phyloP scores from a whole-genome alignment of 192 early-diverging fungal genomes.

The Coemansia brasiliensis region DNA sequence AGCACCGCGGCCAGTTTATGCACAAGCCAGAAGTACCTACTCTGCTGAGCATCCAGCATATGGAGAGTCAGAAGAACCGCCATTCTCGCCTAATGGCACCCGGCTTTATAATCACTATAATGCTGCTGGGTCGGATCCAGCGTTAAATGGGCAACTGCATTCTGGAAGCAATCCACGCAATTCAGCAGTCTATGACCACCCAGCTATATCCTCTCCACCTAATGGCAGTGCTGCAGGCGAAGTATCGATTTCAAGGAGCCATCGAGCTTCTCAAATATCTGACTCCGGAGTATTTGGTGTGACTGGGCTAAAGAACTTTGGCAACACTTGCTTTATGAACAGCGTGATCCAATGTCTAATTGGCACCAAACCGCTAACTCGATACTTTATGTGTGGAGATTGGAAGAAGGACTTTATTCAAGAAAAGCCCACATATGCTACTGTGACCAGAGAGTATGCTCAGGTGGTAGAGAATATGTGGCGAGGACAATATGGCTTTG shows the following conservation, averaged over 20 bases:
- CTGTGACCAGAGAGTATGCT: conserved; percentile 74
- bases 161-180: conserved; percentile 37
- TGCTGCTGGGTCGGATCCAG: conserved; percentile 46
- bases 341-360: conserved; percentile 77
- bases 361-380: conserved; percentile 66
- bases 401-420: conserved; percentile 44
- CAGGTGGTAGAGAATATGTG: conserved; percentile 82
- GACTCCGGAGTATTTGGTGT: conserved; percentile 61
- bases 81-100: conserved; percentile 13
- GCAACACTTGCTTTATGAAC: conserved; percentile 89
- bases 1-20: too few species aligned
- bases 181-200: conserved; percentile 23
- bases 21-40: too few species aligned
- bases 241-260: conserved; percentile 7
- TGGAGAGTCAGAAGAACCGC: not conserved
- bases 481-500: conserved; percentile 70
- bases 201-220: not conserved
- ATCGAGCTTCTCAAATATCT: conserved; percentile 16
- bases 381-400: conserved; percentile 69
- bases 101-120: conserved; percentile 33
- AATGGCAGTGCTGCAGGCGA: not conserved
- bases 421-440: conserved; percentile 63
- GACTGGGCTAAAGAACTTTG: conserved; percentile 76
- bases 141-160: conserved; percentile 49
- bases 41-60: not conserved